Evolutionary conservation across 2,329 filamentous ascomycete species (phyloP).

Genomic region (Pseudocercospora fijiensis): DNA sequence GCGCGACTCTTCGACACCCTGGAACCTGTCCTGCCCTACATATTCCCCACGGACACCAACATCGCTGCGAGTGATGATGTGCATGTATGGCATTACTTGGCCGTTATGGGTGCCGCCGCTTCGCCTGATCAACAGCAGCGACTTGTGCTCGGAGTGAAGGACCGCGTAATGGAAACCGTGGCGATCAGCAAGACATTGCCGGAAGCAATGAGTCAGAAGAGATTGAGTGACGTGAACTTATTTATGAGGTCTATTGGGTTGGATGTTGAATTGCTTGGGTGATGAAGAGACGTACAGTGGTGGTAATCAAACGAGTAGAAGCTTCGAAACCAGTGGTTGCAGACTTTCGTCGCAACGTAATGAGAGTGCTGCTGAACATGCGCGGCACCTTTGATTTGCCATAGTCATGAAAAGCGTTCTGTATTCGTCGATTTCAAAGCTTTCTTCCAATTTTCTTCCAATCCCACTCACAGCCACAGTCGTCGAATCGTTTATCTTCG

Average conservation of each 20-base stretch:
- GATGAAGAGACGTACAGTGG: too few species aligned
- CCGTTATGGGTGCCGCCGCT: conserved; percentile 89
- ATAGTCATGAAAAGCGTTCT: background rate
- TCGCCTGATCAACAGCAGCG: conserved; percentile 93
- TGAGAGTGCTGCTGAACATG: conserved; percentile 20
- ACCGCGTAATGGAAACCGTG: conserved; percentile 95
- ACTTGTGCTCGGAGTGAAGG: conserved; percentile 92
- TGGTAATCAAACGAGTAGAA: too few species aligned
- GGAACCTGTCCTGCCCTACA: conserved; percentile 76
- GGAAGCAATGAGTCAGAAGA: conserved; percentile 76
- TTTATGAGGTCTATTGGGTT: conserved; percentile 99
- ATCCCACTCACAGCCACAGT: too few species aligned
- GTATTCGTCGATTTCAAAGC: background rate
- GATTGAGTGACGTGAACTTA: conserved; percentile 88
- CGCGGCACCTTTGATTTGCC: conserved; percentile 14
- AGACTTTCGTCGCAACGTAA: background rate
- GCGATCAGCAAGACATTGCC: conserved; percentile 84
- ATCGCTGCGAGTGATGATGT: conserved; percentile 70
- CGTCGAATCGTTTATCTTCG: too few species aligned
- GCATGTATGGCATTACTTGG: conserved; percentile 97
- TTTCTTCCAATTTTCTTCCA: too few species aligned
- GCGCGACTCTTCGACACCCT: conserved; percentile 82
- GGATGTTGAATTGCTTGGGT: conserved; percentile 78
- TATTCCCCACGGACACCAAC: conserved; percentile 90
- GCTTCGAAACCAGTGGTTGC: background rate